Evolutionary conservation across 2,329 filamentous ascomycete genomes (phyloP), one percentile per base, ranked within the genome.

Genomic region (Diaporthe sp.): DNA sequence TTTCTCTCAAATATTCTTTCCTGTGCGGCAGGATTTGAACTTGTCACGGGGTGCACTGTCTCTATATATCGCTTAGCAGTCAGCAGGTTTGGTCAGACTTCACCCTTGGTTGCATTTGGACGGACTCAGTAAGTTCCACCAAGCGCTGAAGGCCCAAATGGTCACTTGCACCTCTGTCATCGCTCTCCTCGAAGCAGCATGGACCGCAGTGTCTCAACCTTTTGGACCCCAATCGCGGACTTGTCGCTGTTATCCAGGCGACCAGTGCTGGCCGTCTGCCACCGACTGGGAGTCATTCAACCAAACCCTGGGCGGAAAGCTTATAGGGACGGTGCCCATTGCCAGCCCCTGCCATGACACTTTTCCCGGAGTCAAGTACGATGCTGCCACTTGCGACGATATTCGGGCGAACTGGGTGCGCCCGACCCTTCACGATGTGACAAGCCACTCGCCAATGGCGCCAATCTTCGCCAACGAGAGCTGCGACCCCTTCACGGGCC

Each of bases 221-320:
- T 20, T 25, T 20, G 42, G n/a, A 15, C 1, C 2, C 12, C 25
- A 47, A 65, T 12, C 42, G 9, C 44, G 20, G 31, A 42, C 25
- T 17, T 90, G 88, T 80, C 84, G 85, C 25, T 89, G 86, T 81
- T 85, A 88, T 47, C 89, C 90, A 1, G 86, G 85, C 22, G 88
- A 91, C 70, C 44, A 79, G 0, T 88, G 86, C 79, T 92, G 90
- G 90, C 90, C 90, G 0, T 83, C 83, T 0, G 37, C 75, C 3
- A 68, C 77, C 8, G 79, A 81, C n/a, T 92, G 90, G 90, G 77
- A 80, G 10, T 71, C 78, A 3, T 85, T 92, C 77, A 92, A 92
- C 79, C 60, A 80, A 39, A 87, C 89, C 2, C 81, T 92, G 0
- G 82, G 82, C 4, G 90, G 90, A 0, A 83, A 82, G 13, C 82